These are phyloP conservation scores for Colletotrichum sp. DNA, from an alignment of 2,329 filamentous ascomycete species.

Conservation along the genomic window DNA sequence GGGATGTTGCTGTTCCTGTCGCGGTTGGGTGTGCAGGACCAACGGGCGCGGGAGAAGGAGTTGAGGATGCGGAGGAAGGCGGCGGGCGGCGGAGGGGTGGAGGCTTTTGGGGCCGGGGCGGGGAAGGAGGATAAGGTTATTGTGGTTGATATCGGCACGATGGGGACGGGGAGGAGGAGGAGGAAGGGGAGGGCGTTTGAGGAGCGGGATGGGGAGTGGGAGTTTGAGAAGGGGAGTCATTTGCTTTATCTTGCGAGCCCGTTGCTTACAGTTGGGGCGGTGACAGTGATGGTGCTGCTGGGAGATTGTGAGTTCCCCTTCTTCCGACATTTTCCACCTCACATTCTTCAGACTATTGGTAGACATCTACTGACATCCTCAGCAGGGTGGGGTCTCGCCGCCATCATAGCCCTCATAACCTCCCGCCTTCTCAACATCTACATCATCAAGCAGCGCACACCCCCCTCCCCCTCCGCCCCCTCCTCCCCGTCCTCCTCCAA, in stretches of 20 bases:
- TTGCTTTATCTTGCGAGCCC: constrained; percentile 53
- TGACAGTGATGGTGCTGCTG: constrained; percentile 50
- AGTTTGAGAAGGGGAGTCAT: constrained; percentile 53
- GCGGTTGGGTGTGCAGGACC: neutral
- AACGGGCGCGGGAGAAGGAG: constrained; percentile 36
- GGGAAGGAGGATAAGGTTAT: neutral
- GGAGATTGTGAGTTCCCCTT: constrained; percentile 40
- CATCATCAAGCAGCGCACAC: constrained; percentile 57
- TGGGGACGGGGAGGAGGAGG: constrained; percentile 10
- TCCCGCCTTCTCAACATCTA: constrained; percentile 62
- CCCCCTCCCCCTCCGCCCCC: neutral
- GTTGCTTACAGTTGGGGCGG: constrained; percentile 47
- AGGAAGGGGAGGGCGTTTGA: constrained; percentile 27
- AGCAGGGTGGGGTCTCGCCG: constrained; percentile 50
- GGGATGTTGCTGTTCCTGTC: constrained; percentile 48
- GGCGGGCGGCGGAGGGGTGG: neutral
- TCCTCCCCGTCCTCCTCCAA: constrained; percentile 20
- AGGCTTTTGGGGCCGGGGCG: neutral
- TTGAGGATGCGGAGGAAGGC: constrained; percentile 31
- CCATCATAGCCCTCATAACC: constrained; percentile 53
- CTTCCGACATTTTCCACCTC: no score
- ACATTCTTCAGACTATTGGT: no score
- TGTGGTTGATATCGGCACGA: constrained; percentile 25
- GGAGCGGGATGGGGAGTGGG: constrained; percentile 29
- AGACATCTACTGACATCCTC: constrained; percentile 20